Evolutionary conservation across 495 filamentous ascomycete genomes (phyloP), one percentile per base, ranked within the genome.

Genomic region (Penicillium fimorum): DNA sequence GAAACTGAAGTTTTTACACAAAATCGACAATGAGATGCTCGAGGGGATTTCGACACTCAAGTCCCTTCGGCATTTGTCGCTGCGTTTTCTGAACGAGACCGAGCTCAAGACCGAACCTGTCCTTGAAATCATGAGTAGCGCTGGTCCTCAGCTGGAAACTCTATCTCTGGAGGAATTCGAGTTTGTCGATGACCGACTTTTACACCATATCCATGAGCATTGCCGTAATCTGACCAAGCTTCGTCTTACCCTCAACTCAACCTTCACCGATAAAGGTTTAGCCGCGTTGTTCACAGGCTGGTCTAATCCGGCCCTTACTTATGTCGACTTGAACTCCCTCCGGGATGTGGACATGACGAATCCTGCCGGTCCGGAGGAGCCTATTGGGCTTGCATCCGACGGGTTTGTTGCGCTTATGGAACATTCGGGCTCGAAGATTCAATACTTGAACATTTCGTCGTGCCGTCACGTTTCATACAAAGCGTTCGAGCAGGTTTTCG

Each of bases 331-430:
- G 30, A 83, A 85, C 47, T 84, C 83, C 45, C 88, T 84, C 53
- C 85, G 91, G 30, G 82, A 91, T 59, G 63, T 92, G 27, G 90
- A 96, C 60, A 81, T 87, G 56, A 63, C 76, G 20, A 90, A 87
- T 61, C 79, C 84, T 2, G 74, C 85, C 56, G 84, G 83, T 2
- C 82, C 81, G 5, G 50, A 56, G 17, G 74, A 81, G 42, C 74
- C 76, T 18, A 70, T 89, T 30, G 91, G 91, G 17, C 82, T 96
- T 51, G 88, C 84, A 43, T 86, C 84, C 10, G 65, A 77, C 38
- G 90, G 88, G 0, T 92, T 97, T 69, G 61, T 77, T 45, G 87
- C 90, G 2, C 69, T 96, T 49, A 96, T 97, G 89, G 71, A 71
- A n/a, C 92, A 96, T 64, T 96, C 91, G 1, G 87, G 88, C 37